Evolutionary conservation across 1,284 basidiomycete genomes (phyloP).

Genomic region (Apiotrichum montevideense): DNA sequence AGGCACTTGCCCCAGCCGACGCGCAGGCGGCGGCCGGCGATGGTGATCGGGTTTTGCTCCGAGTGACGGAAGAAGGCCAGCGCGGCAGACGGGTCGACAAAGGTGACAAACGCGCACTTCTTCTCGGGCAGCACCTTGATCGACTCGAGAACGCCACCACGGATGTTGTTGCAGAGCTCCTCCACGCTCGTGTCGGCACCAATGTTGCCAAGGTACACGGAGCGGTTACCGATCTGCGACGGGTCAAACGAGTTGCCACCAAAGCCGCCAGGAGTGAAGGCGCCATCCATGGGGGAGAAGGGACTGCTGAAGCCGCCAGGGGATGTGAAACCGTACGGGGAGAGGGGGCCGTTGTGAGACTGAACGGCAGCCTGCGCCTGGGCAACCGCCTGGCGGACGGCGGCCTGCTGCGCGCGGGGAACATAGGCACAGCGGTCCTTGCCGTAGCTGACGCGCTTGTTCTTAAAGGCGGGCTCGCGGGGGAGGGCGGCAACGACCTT

Average conservation of each 20-base stretch:
- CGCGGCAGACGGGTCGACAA: slow-evolving; percentile 80
- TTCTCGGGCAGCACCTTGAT: slow-evolving; percentile 20
- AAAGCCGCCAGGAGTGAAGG: slow-evolving; percentile 11
- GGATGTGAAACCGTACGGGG: slow-evolving; percentile 22
- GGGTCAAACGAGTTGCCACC: slow-evolving; percentile 21
- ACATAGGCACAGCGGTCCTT: slow-evolving; percentile 88
- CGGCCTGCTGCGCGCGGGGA: slow-evolving; percentile 48
- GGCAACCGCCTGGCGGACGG: slow-evolving; percentile 51
- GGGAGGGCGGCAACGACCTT: slow-evolving; percentile 89
- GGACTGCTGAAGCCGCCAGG: slow-evolving; percentile 23
- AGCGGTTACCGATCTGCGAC: slow-evolving; percentile 56
- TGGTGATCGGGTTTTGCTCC: slow-evolving; percentile 73
- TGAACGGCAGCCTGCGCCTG: slow-evolving; percentile 53
- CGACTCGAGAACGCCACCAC: slow-evolving; percentile 60
- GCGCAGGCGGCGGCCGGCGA: slow-evolving; percentile 85
- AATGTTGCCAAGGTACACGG: slow-evolving; percentile 88
- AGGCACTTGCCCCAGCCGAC: slow-evolving; percentile 93
- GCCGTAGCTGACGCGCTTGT: slow-evolving; percentile 88
- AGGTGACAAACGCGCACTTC: slow-evolving; percentile 65
- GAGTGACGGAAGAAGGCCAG: slow-evolving; percentile 87
- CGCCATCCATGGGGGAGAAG: slow-evolving; percentile 1
- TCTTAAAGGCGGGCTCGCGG: slow-evolving; percentile 82
- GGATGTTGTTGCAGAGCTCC: slow-evolving; percentile 87
- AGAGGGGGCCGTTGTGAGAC: slow-evolving; percentile 37
- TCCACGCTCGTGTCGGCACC: slow-evolving; percentile 86